Base-by-base conservation (phyloP, 23 red algal species). In the Gracilaria vermiculophylla region DNA sequence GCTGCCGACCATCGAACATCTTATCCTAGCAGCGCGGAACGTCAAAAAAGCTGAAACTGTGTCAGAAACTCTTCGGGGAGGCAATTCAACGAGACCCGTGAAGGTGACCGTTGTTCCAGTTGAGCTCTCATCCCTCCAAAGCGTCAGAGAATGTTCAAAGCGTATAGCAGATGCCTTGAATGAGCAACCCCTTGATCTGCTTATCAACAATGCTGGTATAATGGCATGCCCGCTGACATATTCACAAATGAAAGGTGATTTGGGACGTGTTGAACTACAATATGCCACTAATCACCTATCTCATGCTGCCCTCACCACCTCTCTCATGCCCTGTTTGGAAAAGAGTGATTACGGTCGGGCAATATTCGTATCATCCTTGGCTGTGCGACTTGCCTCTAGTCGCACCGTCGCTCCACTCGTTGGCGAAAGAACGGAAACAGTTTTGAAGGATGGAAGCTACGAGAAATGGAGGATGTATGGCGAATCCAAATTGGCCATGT, bases 401-500 rank as follows among this genome's bases (percentile, higher is more conserved):
- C 45, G 87, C 15, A 73, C 47, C 5, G 35, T 24, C 2, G 57
- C 87, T 1, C 75, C 87, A 19, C 11, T 91, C 20, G 42, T 69
- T 41, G 75, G 40, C 0, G 87, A 91, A 25, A 31, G 61, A 49
- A 31, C 51, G 37, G 51, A 75, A 43, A 43, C 33, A 15, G 64
- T 45, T 16, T 33, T 91, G 45, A 67, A 53, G 25, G 62, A 80
- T 27, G 58, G 56, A 12, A 81, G 76, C 24, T 91, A 91, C 33
- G 87, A 80, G 58, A 80, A 27, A 70, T 91, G 87, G 87, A 81
- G 36, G 34, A 62, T 62, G 74, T 91, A 91, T 5, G 87, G 74
- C 20, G 87, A 91, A 28, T 80, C 73, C 12, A 91, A 91, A 35
- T 39, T 81, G 27, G 87, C 87, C 6, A 91, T 91, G 87, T 81